A percentile compares a stretch with the other conserved stretches of the same genome.
phyloP scores from a whole-genome alignment of 495 filamentous ascomycete genomes.

The Penicillium coffeae region DNA sequence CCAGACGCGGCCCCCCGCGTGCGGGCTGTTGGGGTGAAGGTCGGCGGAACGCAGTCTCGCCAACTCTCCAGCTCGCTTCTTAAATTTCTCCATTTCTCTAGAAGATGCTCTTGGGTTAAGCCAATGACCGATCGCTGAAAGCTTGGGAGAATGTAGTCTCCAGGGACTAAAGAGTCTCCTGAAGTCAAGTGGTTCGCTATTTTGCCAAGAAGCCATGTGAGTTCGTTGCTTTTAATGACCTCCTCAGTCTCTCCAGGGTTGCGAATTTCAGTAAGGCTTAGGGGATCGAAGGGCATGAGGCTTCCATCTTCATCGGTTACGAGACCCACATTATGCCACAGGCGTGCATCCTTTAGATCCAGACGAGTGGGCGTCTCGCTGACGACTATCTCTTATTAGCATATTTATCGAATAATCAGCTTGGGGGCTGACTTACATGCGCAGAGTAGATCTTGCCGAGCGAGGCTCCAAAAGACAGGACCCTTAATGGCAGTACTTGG shows the following conservation, averaged over 20 bases:
- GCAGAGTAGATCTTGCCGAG: constrained; percentile 17
- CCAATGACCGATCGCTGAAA: constrained; percentile 10
- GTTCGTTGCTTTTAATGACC: constrained; percentile 16
- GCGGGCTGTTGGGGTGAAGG: constrained; percentile 8
- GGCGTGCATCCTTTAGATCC: constrained; percentile 16
- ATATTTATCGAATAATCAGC: background rate
- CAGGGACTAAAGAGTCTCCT: constrained; percentile 10
- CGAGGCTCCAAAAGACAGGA: constrained; percentile 22
- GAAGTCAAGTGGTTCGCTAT: constrained; percentile 17
- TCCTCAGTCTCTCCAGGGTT: constrained; percentile 10
- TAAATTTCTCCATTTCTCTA: constrained; percentile 15
- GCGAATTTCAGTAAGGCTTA: constrained; percentile 3
- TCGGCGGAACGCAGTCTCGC: constrained; percentile 13
- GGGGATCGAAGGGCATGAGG: constrained; percentile 8
- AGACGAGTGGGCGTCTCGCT: constrained; percentile 19
- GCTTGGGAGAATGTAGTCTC: constrained; percentile 9
- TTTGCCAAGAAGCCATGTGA: constrained; percentile 21
- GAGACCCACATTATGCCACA: constrained; percentile 21
- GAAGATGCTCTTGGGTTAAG: constrained; percentile 14
- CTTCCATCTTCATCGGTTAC: constrained; percentile 11
- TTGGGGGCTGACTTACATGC: constrained; percentile 13
- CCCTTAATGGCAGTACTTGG: constrained; percentile 12
- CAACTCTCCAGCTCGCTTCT: constrained; percentile 14
- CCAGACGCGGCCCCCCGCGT: background rate
- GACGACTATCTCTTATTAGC: constrained; percentile 9